These are phyloP conservation scores for Vitis hybrid DNA, from an alignment of 177 flowering plant species.

Conservation along the genomic window DNA sequence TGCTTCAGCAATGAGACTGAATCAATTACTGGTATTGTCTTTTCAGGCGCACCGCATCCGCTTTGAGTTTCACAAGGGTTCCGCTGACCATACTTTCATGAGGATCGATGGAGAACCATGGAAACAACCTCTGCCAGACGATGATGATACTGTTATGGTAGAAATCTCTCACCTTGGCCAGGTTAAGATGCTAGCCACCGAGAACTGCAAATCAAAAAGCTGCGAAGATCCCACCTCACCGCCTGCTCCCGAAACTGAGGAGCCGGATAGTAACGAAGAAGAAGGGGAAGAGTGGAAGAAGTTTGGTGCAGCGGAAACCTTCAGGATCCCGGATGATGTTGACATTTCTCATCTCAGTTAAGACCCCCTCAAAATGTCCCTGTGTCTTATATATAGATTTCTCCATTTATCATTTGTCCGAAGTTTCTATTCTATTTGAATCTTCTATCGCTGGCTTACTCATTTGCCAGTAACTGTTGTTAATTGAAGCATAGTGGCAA, in stretches of 20 bases:
- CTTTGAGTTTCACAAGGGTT: slow-evolving; percentile 89
- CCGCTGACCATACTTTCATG: slow-evolving; percentile 79
- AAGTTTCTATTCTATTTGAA: too few relatives aligned
- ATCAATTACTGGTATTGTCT: background rate
- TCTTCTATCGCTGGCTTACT: too few relatives aligned
- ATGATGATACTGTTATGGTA: slow-evolving; percentile 77
- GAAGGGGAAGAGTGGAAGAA: slow-evolving; percentile 57
- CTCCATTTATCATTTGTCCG: too few relatives aligned
- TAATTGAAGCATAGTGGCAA: too few relatives aligned
- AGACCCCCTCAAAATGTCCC: too few relatives aligned
- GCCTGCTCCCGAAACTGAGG: slow-evolving; percentile 27
- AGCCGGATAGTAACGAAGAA: slow-evolving; percentile 45
- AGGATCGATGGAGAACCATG: slow-evolving; percentile 99
- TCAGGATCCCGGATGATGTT: slow-evolving; percentile 66
- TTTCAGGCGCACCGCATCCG: slow-evolving; percentile 73
- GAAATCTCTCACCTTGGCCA: slow-evolving; percentile 89
- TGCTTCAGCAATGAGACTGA: too few relatives aligned
- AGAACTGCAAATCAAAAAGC: slow-evolving; percentile 65
- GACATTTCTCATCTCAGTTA: slow-evolving; percentile 69
- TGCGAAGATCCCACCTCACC: slow-evolving; percentile 51
- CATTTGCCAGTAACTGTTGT: too few relatives aligned
- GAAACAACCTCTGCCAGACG: slow-evolving; percentile 79
- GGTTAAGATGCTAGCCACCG: slow-evolving; percentile 86
- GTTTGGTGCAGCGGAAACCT: slow-evolving; percentile 92
- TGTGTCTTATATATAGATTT: too few relatives aligned